A percentile compares a stretch with the other conserved stretches of the same genome.
Evolutionary conservation across 2,329 filamentous ascomycete genomes (phyloP).

Genomic region (Clarireedia monteithiana): DNA sequence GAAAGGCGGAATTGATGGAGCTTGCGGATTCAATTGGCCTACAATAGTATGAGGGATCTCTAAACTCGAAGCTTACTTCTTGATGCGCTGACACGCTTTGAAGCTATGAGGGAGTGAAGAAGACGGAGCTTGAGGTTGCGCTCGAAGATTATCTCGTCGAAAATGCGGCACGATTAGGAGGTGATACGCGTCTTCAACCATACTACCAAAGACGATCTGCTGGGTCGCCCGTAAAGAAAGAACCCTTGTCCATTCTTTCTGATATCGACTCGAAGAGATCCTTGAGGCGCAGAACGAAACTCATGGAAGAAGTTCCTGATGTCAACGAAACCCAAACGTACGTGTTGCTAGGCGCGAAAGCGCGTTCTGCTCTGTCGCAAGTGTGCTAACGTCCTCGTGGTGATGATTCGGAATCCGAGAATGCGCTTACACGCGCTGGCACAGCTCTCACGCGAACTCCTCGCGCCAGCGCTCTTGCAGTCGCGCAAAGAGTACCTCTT

Average conservation of each 20-base stretch:
- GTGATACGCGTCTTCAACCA: constrained; percentile 57
- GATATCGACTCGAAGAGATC: constrained; percentile 35
- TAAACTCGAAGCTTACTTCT: constrained; percentile 5
- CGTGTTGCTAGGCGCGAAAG: constrained; percentile 17
- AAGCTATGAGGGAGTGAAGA: constrained; percentile 65
- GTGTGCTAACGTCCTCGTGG: constrained; percentile 18
- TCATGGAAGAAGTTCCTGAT: constrained; percentile 32
- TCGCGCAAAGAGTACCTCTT: constrained; percentile 55
- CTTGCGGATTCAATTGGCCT: constrained; percentile 65
- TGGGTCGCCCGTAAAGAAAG: constrained; percentile 55
- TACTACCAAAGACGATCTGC: constrained; percentile 67
- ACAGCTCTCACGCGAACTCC: constrained; percentile 28
- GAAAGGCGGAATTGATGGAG: constrained; percentile 71
- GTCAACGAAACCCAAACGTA: constrained; percentile 18
- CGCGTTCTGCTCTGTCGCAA: constrained; percentile 12
- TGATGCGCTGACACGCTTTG: constrained; percentile 15
- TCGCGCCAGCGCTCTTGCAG: constrained; percentile 27
- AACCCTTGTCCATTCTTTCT: constrained; percentile 33
- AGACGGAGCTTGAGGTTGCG: constrained; percentile 68
- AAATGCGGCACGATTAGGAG: constrained; percentile 57
- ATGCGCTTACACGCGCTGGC: constrained; percentile 21
- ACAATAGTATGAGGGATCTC: constrained; percentile 53
- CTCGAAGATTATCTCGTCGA: constrained; percentile 67
- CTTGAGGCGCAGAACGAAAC: constrained; percentile 37
- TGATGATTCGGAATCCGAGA: constrained; percentile 28